Evolutionary conservation across 169 alveolate genomes (phyloP).

Genomic region (Eimeria tenella): DNA sequence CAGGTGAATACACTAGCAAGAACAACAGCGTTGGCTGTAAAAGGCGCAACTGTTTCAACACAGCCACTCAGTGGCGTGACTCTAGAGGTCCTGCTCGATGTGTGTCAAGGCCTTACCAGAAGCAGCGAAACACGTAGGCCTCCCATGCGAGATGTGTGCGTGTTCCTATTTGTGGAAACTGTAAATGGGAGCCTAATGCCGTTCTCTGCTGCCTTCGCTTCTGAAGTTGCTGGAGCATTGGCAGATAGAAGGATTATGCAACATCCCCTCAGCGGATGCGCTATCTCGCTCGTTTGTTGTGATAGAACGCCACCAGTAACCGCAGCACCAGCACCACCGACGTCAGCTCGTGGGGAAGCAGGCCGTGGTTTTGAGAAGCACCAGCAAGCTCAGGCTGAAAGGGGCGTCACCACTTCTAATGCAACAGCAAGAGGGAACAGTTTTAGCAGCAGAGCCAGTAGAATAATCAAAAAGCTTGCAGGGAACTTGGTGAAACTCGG

Average conservation of each 20-base stretch:
- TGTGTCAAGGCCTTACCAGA: slow-evolving; percentile 5
- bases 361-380: background rate
- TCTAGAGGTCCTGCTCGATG: slow-evolving; percentile 17
- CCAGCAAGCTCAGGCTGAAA: background rate
- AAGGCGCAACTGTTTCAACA: background rate
- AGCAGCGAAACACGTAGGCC: background rate
- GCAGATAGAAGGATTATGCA: background rate
- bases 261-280: background rate
- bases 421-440: slow-evolving; percentile 17
- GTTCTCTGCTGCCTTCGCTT: slow-evolving; percentile 24
- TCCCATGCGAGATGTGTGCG: background rate
- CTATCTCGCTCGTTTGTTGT: slow-evolving; percentile 17
- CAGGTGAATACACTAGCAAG: background rate
- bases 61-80: background rate
- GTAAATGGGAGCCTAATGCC: slow-evolving; percentile 2
- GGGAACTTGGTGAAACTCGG: background rate
- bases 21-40: background rate
- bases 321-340: background rate
- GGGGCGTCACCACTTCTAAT: background rate
- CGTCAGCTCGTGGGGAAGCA: background rate
- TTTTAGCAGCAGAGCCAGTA: slow-evolving; percentile 15
- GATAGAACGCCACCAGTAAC: background rate
- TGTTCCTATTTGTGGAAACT: slow-evolving; percentile 3
- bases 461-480: background rate
- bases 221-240: slow-evolving; percentile 34